A percentile compares a stretch with the other conserved stretches of the same genome.
These are phyloP conservation scores for Phytopythium sindhum DNA, from an alignment of 352 stramenopile genomes.

Conservation along the genomic window DNA sequence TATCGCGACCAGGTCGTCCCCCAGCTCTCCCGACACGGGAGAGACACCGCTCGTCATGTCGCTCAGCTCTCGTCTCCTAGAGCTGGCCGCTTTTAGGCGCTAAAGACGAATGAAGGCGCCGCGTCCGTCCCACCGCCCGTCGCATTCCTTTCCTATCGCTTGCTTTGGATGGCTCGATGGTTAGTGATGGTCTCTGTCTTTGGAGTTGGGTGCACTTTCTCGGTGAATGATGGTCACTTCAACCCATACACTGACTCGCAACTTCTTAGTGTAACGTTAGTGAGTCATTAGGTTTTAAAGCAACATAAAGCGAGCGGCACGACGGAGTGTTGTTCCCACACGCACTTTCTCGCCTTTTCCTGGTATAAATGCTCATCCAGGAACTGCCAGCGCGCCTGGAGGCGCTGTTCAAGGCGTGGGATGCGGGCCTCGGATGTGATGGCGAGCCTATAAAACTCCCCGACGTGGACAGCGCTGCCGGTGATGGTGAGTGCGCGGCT, in stretches of 20 bases:
- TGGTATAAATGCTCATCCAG: background rate
- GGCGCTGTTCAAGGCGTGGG: background rate
- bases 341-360: no score
- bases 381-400: background rate
- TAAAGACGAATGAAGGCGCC: background rate
- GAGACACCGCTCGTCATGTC: slow-evolving; percentile 6
- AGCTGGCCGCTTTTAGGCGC: background rate
- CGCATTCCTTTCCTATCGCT: background rate
- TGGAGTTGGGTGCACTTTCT: background rate
- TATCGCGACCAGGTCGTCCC: background rate
- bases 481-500: background rate
- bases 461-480: no score
- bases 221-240: slow-evolving; percentile 7
- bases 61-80: background rate
- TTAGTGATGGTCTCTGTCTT: background rate
- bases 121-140: background rate
- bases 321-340: no score
- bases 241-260: background rate
- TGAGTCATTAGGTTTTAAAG: no score
- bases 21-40: background rate
- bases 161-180: background rate
- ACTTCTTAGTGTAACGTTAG: background rate
- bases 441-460: no score
- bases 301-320: no score
- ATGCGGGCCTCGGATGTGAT: background rate